Evolutionary conservation across 1,284 basidiomycete species (phyloP).

Genomic region (Rhodotorula sp.): DNA sequence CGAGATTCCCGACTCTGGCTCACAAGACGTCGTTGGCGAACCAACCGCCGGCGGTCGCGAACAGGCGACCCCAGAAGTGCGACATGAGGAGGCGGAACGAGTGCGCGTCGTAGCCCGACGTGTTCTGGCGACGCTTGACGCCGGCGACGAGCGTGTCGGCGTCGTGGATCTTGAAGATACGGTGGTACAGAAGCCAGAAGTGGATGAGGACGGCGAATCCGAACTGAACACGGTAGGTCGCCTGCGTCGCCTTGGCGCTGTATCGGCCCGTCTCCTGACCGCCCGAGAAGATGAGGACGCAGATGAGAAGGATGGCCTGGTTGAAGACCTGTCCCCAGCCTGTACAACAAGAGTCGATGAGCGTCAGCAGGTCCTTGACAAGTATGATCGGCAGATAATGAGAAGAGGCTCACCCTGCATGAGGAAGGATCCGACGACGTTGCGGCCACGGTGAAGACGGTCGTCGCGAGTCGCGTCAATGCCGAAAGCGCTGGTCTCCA

Average conservation of each 20-base stretch:
- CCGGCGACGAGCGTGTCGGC: slow-evolving; percentile 50
- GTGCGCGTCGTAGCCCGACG: slow-evolving; percentile 56
- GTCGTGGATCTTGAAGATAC: slow-evolving; percentile 44
- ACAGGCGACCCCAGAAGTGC: slow-evolving; percentile 57
- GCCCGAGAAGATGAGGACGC: slow-evolving; percentile 57
- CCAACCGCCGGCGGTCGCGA: slow-evolving; percentile 57
- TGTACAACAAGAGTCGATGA: not conserved
- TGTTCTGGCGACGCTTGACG: slow-evolving; percentile 54
- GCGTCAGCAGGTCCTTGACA: not conserved
- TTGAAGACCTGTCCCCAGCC: slow-evolving; percentile 51
- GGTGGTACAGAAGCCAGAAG: slow-evolving; percentile 58
- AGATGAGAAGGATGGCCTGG: slow-evolving; percentile 55
- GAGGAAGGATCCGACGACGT: slow-evolving; percentile 54
- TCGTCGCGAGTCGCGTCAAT: slow-evolving; percentile 53
- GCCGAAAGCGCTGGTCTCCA: slow-evolving; percentile 54
- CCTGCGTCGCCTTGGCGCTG: slow-evolving; percentile 54
- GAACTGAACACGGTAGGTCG: slow-evolving; percentile 58
- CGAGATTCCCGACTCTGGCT: too few species aligned
- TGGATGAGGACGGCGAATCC: slow-evolving; percentile 56
- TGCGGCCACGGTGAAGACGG: slow-evolving; percentile 58
- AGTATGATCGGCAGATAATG: not conserved
- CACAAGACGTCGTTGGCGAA: slow-evolving; percentile 57
- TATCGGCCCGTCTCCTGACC: slow-evolving; percentile 51
- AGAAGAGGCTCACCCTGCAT: slow-evolving; percentile 51
- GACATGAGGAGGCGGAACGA: slow-evolving; percentile 55